These are phyloP conservation scores for Emmonsiellopsis sp. DNA, from an alignment of 2,329 filamentous ascomycete genomes.

Conservation along the genomic window DNA sequence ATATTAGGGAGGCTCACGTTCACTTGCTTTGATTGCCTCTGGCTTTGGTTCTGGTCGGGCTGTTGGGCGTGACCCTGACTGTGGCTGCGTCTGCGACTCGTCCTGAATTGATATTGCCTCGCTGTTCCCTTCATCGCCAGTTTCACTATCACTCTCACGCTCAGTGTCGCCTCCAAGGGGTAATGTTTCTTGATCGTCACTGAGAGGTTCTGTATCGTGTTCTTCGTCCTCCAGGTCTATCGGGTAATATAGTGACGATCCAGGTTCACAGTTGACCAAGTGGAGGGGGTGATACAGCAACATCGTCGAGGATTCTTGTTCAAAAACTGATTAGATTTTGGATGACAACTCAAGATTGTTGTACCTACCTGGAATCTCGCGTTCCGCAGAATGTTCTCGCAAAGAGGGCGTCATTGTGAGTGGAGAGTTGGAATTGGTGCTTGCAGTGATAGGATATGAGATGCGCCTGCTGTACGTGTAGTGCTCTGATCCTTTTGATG, in stretches of 20 bases:
- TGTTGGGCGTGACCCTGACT: neutral
- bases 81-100: neutral
- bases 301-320: neutral
- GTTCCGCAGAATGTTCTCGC: neutral
- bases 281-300: too few relatives aligned
- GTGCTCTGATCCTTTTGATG: neutral
- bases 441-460: neutral
- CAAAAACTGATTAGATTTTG: neutral
- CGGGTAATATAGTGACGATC: neutral
- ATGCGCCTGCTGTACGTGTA: too few relatives aligned
- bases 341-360: neutral
- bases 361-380: neutral
- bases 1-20: neutral
- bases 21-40: neutral
- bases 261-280: neutral
- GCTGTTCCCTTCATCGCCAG: neutral
- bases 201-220: neutral
- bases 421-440: neutral
- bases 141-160: neutral
- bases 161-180: neutral
- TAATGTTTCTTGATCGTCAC: neutral
- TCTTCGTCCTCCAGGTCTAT: conserved; percentile 1
- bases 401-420: neutral
- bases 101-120: neutral
- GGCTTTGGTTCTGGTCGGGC: neutral